A percentile compares a stretch with the other conserved stretches of the same genome.
phyloP scores from a whole-genome alignment of 1,284 basidiomycete genomes.

The Fomes fomentarius region DNA sequence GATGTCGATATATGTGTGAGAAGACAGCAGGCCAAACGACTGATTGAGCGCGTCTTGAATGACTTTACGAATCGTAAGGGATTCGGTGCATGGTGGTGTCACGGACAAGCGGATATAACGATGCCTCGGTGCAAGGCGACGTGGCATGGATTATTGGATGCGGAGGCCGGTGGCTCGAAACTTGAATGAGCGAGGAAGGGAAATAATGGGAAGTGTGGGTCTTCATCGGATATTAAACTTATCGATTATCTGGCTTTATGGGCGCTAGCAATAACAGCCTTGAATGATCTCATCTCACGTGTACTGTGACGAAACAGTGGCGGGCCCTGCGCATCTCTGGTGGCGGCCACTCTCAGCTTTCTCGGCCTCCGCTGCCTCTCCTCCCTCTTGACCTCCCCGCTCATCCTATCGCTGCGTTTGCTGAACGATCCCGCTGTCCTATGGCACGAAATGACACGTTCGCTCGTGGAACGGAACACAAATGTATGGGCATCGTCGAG shows the following conservation, averaged over 20 bases:
- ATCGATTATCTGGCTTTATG: background rate
- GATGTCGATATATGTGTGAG: constrained; percentile 46
- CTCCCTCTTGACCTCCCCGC: background rate
- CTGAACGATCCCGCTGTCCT: background rate
- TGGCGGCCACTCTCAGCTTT: too few species aligned
- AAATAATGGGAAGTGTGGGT: background rate
- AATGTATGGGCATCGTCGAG: constrained; percentile 39
- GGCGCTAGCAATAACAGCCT: background rate
- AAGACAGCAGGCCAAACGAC: constrained; percentile 43
- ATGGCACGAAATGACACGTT: constrained; percentile 20
- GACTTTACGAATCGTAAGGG: constrained; percentile 42
- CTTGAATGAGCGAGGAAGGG: background rate
- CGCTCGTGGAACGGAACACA: constrained; percentile 14
- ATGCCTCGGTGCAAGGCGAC: constrained; percentile 23
- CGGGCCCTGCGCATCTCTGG: too few species aligned
- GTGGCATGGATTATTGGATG: background rate
- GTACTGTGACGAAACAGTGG: background rate
- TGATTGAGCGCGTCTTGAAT: constrained; percentile 48
- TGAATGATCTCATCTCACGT: constrained; percentile 14
- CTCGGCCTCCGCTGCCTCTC: constrained; percentile 1
- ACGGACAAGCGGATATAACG: constrained; percentile 46
- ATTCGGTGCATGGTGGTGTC: constrained; percentile 38
- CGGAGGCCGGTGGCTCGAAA: background rate
- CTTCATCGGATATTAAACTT: background rate
- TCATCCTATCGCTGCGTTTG: background rate